Evolutionary conservation across 2,329 filamentous ascomycete species (phyloP).

Genomic region (Colletotrichum cuscutae): DNA sequence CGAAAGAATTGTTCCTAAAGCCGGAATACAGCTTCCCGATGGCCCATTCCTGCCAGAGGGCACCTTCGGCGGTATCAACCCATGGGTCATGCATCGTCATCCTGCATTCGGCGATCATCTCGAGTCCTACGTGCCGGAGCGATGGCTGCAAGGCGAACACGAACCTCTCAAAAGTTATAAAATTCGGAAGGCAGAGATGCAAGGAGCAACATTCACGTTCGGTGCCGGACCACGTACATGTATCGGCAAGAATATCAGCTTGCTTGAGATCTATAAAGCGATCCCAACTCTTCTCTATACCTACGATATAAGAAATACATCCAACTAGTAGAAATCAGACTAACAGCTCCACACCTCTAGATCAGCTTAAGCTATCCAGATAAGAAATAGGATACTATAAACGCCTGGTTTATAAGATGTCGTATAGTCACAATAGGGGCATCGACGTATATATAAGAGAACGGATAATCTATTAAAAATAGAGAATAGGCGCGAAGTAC

Average conservation of each 20-base stretch:
- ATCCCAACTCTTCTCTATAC: not conserved
- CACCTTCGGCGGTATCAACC: constrained; percentile 6
- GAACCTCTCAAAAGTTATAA: not conserved
- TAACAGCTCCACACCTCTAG: not conserved
- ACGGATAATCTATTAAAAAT: too few relatives aligned
- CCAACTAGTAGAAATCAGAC: not conserved
- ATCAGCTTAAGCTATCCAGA: not conserved
- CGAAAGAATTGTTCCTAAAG: not conserved
- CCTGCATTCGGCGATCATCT: not conserved
- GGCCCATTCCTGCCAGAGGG: not conserved
- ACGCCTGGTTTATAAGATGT: not conserved
- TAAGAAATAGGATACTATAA: not conserved
- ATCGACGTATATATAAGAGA: too few relatives aligned
- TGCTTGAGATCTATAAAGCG: constrained; percentile 3
- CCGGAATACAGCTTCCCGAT: not conserved
- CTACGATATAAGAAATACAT: not conserved
- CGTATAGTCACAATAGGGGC: too few relatives aligned
- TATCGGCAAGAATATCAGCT: constrained; percentile 13
- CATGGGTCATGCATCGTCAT: constrained; percentile 14
- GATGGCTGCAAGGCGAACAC: constrained; percentile 1
- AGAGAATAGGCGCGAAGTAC: too few relatives aligned
- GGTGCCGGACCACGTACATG: not conserved
- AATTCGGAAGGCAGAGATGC: constrained; percentile 37
- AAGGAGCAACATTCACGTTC: constrained; percentile 40
- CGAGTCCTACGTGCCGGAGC: not conserved